Conservation (phyloP, 2,329 filamentous ascomycete species). For the Epichloe uncinata region DNA sequence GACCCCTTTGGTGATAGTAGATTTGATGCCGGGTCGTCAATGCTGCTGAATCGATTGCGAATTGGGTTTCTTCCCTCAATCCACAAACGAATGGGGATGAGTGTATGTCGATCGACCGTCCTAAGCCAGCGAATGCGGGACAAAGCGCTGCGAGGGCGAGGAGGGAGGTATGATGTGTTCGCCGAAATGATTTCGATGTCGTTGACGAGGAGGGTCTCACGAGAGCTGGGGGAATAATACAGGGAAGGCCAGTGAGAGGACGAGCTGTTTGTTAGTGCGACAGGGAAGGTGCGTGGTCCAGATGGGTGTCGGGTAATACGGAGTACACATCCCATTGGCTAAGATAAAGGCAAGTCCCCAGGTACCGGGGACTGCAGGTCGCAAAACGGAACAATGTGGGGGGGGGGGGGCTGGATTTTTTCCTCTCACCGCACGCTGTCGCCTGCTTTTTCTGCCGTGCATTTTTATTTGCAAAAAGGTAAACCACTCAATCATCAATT, state of each 20-base stretch:
- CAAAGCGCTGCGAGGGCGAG: not conserved
- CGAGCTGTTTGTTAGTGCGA: slow-evolving; percentile 1
- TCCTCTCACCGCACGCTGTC: not conserved
- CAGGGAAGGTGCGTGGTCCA: not conserved
- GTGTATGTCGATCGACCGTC: not conserved
- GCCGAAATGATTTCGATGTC: not conserved
- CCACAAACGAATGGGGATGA: too few species aligned
- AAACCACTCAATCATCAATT: not conserved
- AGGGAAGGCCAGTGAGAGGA: not conserved
- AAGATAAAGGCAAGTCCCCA: too few species aligned
- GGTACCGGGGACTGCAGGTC: not conserved
- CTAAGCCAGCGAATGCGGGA: not conserved
- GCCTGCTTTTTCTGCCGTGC: not conserved
- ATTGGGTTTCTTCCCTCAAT: not conserved
- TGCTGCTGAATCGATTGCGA: not conserved
- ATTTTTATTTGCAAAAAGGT: not conserved
- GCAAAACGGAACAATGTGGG: not conserved
- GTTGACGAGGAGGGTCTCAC: slow-evolving; percentile 3
- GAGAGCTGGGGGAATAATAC: not conserved
- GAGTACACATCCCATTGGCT: too few species aligned
- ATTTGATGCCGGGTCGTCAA: not conserved
- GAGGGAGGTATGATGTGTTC: not conserved
- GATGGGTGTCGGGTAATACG: not conserved
- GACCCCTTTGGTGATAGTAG: not conserved
- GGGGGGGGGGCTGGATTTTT: not conserved